Conservation (phyloP, 768 basidiomycete species). For the Termitomyces sp. region DNA sequence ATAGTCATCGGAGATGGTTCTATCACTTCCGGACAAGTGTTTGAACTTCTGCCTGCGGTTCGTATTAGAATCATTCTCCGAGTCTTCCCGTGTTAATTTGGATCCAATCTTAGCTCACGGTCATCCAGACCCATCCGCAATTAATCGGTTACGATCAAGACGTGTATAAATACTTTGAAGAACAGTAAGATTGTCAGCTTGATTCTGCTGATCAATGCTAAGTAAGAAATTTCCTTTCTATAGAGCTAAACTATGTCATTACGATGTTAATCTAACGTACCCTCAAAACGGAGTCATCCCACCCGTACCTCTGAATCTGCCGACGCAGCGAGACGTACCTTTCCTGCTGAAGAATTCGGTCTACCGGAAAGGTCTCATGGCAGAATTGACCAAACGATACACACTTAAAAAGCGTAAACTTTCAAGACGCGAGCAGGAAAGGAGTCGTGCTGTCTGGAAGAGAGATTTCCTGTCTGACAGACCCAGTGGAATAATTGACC, state of each 20-base stretch:
- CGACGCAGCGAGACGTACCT: slow-evolving; percentile 35
- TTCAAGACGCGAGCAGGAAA: slow-evolving; percentile 24
- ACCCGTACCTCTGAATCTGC: slow-evolving; percentile 31
- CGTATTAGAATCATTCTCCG: slow-evolving; percentile 16
- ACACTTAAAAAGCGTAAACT: slow-evolving; percentile 22
- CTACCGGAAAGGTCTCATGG: slow-evolving; percentile 19
- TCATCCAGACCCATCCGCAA: slow-evolving; percentile 74
- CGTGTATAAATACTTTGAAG: slow-evolving; percentile 65
- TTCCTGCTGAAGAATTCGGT: slow-evolving; percentile 22
- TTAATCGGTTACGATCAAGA: slow-evolving; percentile 69
- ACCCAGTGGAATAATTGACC: slow-evolving; percentile 54
- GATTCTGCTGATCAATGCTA: background rate
- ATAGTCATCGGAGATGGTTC: slow-evolving; percentile 73
- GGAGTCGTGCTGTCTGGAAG: slow-evolving; percentile 37
- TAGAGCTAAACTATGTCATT: slow-evolving; percentile 62
- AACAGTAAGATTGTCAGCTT: slow-evolving; percentile 51
- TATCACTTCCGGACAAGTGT: slow-evolving; percentile 50
- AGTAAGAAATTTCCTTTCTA: background rate
- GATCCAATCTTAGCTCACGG: slow-evolving; percentile 38
- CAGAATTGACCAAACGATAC: slow-evolving; percentile 22
- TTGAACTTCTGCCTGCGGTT: slow-evolving; percentile 56
- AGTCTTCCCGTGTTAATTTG: background rate
- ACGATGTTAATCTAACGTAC: slow-evolving; percentile 66
- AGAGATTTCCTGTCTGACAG: slow-evolving; percentile 43
- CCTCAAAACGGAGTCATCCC: slow-evolving; percentile 59